Evolutionary conservation across 2,329 filamentous ascomycete species (phyloP).

Genomic region (Proliferodiscus dingleyae): DNA sequence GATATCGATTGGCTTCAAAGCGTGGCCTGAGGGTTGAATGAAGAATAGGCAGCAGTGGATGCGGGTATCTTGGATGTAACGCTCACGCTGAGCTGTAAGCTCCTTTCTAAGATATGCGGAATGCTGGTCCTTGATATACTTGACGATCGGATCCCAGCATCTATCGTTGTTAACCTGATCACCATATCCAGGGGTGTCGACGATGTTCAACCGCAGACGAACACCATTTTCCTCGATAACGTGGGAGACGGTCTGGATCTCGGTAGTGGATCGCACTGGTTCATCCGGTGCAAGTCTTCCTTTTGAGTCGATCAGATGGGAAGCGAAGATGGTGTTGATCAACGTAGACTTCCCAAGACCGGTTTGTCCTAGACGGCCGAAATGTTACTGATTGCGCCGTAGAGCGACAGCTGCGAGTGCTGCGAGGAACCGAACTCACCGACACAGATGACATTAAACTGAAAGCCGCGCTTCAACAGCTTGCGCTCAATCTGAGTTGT

Average conservation of each 20-base stretch:
- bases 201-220: constrained; percentile 94
- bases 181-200: constrained; percentile 96
- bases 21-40: constrained; percentile 97
- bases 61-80: constrained; percentile 98
- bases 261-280: constrained; percentile 89
- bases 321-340: constrained; percentile 99
- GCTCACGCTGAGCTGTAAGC: constrained; percentile 96
- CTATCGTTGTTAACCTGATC: constrained; percentile 99
- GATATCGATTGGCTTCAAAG: constrained; percentile 98
- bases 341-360: constrained; percentile 97
- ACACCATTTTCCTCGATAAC: constrained; percentile 99
- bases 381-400: constrained; percentile 18
- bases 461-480: constrained; percentile 98
- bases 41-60: constrained; percentile 99
- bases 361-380: constrained; percentile 70
- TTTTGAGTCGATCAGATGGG: constrained; percentile 98
- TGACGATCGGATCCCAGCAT: constrained; percentile 99
- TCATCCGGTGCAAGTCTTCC: constrained; percentile 90
- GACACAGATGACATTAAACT: constrained; percentile 99
- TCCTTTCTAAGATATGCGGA: constrained; percentile 99
- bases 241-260: constrained; percentile 97
- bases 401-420: background rate
- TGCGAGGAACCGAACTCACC: constrained; percentile 58
- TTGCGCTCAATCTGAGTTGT: constrained; percentile 99
- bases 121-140: constrained; percentile 99